Conservation (phyloP, 1,284 basidiomycete species). For the Agroathelia rolfsii region DNA sequence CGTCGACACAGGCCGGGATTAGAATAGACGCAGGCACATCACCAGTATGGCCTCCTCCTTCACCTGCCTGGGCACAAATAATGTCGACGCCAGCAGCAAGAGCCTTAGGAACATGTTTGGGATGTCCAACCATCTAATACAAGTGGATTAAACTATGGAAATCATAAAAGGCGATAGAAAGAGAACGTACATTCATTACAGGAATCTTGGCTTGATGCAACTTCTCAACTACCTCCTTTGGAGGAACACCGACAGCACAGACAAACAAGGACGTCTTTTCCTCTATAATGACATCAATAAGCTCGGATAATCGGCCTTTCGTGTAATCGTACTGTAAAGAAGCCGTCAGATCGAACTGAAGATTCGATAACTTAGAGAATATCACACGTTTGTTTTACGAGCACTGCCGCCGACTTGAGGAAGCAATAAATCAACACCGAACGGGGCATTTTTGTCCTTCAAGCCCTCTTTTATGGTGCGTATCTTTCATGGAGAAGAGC, state of each 20-base stretch:
- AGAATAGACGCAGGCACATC: slow-evolving; percentile 64
- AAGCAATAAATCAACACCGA: slow-evolving; percentile 80
- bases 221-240: slow-evolving; percentile 65
- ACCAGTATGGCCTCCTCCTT: slow-evolving; percentile 80
- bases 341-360: too few relatives aligned
- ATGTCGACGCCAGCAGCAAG: slow-evolving; percentile 75
- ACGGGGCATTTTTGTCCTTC: slow-evolving; percentile 63
- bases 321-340: slow-evolving; percentile 62
- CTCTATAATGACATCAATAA: slow-evolving; percentile 82
- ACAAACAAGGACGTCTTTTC: slow-evolving; percentile 79
- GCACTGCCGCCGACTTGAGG: slow-evolving; percentile 77
- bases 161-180: slow-evolving; percentile 4
- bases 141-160: slow-evolving; percentile 4
- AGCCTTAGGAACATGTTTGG: slow-evolving; percentile 78
- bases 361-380: too few relatives aligned
- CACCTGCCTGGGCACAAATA: slow-evolving; percentile 83
- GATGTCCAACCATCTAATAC: slow-evolving; percentile 76
- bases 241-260: slow-evolving; percentile 79
- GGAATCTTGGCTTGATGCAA: slow-evolving; percentile 75
- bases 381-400: slow-evolving; percentile 71
- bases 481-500: slow-evolving; percentile 37
- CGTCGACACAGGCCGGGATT: slow-evolving; percentile 79
- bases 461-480: slow-evolving; percentile 62
- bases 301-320: slow-evolving; percentile 67
- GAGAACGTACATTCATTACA: slow-evolving; percentile 67